phyloP scores from a whole-genome alignment of 2,329 filamentous ascomycete genomes.

The Ophiostoma australiae region DNA sequence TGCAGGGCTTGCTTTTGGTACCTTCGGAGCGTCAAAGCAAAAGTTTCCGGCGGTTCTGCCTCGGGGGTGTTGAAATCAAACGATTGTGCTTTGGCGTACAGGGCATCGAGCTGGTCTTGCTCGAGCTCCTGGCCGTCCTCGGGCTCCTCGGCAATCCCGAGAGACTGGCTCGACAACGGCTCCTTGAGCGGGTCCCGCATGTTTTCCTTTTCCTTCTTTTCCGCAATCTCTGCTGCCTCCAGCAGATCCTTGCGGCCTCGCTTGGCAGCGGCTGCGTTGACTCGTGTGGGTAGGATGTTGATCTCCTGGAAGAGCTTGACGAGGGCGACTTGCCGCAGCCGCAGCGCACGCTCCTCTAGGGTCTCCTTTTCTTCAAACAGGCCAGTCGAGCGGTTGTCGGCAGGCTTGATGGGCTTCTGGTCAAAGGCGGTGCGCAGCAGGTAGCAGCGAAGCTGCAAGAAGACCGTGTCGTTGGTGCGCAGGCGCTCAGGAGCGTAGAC shows the following conservation, averaged over 20 bases:
- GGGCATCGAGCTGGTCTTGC: slow-evolving; percentile 86
- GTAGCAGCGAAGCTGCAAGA: slow-evolving; percentile 76
- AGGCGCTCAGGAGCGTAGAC: slow-evolving; percentile 83
- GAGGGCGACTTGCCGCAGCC: slow-evolving; percentile 78
- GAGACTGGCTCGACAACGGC: slow-evolving; percentile 4
- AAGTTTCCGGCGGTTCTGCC: slow-evolving; percentile 75
- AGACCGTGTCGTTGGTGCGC: slow-evolving; percentile 89
- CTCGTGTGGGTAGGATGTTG: slow-evolving; percentile 68
- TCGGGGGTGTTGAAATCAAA: slow-evolving; percentile 93
- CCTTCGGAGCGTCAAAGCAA: slow-evolving; percentile 75
- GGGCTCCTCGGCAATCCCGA: slow-evolving; percentile 50
- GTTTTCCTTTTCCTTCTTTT: slow-evolving; percentile 62
- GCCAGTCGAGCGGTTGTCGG: slow-evolving; percentile 65
- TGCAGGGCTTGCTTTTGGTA: slow-evolving; percentile 94
- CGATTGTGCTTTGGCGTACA: slow-evolving; percentile 94
- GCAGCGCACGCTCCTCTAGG: slow-evolving; percentile 73
- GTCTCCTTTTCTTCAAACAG: slow-evolving; percentile 84
- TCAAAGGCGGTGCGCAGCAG: slow-evolving; percentile 71
- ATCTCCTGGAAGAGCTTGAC: slow-evolving; percentile 88
- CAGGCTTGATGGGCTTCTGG: slow-evolving; percentile 54
- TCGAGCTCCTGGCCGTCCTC: slow-evolving; percentile 90
- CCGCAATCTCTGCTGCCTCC: slow-evolving; percentile 80
- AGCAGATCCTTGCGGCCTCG: slow-evolving; percentile 80
- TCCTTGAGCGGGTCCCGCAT: background rate
- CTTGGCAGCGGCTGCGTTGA: slow-evolving; percentile 68